These are phyloP conservation scores for Globisporangium parvum DNA, from an alignment of 352 stramenopile genomes.

Conservation along the genomic window DNA sequence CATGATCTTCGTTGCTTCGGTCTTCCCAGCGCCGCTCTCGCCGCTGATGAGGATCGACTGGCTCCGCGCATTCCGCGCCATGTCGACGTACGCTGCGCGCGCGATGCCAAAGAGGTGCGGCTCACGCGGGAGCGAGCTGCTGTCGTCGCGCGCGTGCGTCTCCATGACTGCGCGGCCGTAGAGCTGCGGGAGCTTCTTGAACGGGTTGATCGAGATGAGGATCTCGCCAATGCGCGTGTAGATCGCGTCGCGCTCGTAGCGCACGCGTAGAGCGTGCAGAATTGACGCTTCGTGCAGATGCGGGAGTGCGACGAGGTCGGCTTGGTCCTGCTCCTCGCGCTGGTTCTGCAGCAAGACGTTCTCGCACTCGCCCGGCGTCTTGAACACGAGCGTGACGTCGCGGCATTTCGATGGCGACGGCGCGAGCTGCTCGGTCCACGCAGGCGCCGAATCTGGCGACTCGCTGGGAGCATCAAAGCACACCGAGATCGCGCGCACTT, in stretches of 20 bases:
- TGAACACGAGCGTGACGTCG: conserved; percentile 33
- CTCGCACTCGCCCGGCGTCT: conserved; percentile 36
- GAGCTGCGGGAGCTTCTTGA: conserved; percentile 63
- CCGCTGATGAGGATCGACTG: conserved; percentile 86
- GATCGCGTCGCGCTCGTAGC: conserved; percentile 77
- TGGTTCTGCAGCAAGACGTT: conserved; percentile 75
- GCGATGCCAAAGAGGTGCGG: conserved; percentile 80
- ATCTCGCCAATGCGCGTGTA: conserved; percentile 87
- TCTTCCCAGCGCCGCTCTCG: conserved; percentile 84
- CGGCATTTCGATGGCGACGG: conserved; percentile 13
- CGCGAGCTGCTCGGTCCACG: conserved; percentile 10
- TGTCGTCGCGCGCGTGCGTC: conserved; percentile 34
- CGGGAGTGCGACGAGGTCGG: conserved; percentile 72
- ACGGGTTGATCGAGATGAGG: conserved; percentile 83
- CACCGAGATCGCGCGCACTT: conserved; percentile 1
- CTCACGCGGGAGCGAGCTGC: conserved; percentile 6
- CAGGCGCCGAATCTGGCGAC: neutral
- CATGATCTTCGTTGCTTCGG: conserved; percentile 88
- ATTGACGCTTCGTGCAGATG: conserved; percentile 85
- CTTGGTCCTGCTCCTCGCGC: conserved; percentile 53
- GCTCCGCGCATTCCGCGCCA: conserved; percentile 57
- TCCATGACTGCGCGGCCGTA: conserved; percentile 52
- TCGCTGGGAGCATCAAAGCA: conserved; percentile 1
- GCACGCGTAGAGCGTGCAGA: conserved; percentile 65
- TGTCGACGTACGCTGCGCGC: conserved; percentile 60